Conservation (phyloP, 2,329 filamentous ascomycete genomes). For the Fusarium sp. region DNA sequence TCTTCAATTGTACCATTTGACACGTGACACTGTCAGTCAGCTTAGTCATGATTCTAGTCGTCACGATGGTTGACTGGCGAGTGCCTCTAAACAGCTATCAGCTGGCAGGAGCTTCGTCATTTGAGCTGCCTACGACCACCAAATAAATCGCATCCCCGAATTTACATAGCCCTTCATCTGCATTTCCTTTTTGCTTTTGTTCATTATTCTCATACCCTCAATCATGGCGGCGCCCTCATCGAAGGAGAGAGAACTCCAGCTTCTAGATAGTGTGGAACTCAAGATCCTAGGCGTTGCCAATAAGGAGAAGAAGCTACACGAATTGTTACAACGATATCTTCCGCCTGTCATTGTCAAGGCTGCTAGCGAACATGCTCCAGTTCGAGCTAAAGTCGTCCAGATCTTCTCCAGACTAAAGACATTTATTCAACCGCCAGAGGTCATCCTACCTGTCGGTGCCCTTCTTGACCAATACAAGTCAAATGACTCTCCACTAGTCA, state of each 20-base stretch:
- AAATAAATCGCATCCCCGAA: background rate
- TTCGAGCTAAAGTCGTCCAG: slow-evolving; percentile 78
- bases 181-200: background rate
- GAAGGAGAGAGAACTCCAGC: slow-evolving; percentile 80
- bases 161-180: background rate
- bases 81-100: slow-evolving; percentile 20
- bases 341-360: slow-evolving; percentile 87
- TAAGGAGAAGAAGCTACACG: slow-evolving; percentile 84
- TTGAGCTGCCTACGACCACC: slow-evolving; percentile 38
- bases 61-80: slow-evolving; percentile 43
- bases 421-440: slow-evolving; percentile 64
- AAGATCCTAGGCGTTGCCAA: slow-evolving; percentile 82
- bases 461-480: slow-evolving; percentile 91
- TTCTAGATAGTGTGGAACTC: slow-evolving; percentile 88
- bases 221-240: slow-evolving; percentile 54
- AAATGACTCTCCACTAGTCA: slow-evolving; percentile 77
- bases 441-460: slow-evolving; percentile 85
- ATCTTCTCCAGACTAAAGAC: slow-evolving; percentile 65
- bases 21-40: slow-evolving; percentile 25
- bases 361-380: slow-evolving; percentile 80
- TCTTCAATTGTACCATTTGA: no score
- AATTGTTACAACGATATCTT: slow-evolving; percentile 81
- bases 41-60: slow-evolving; percentile 41
- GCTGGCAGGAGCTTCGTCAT: slow-evolving; percentile 34
- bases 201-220: background rate